These are phyloP conservation scores for Sporothrix globosa DNA, from an alignment of 2,329 filamentous ascomycete genomes.

Conservation along the genomic window DNA sequence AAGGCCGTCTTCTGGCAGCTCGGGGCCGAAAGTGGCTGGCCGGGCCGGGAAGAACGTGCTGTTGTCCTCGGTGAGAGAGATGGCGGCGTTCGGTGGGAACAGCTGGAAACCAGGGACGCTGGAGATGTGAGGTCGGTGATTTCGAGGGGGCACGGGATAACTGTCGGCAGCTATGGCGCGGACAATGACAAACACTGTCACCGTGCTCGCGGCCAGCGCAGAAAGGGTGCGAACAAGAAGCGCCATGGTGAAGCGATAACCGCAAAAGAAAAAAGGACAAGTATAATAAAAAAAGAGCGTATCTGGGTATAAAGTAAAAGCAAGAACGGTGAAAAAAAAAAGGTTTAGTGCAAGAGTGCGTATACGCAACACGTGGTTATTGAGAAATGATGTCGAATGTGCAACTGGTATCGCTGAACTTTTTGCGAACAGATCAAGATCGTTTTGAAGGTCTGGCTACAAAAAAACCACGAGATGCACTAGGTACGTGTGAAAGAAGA, in stretches of 20 bases:
- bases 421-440: not conserved
- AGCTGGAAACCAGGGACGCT: constrained; percentile 63
- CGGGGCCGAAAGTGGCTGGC: constrained; percentile 89
- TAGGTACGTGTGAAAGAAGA: not conserved
- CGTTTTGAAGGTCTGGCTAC: not conserved
- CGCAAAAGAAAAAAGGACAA: not conserved
- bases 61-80: constrained; percentile 96
- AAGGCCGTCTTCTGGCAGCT: constrained; percentile 72
- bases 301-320: not conserved
- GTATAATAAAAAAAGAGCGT: not conserved
- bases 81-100: constrained; percentile 93
- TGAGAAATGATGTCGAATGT: not conserved
- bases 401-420: not conserved
- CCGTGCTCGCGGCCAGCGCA: constrained; percentile 27
- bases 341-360: not conserved
- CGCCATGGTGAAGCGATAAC: constrained; percentile 7
- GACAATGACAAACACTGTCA: constrained; percentile 28
- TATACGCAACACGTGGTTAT: not conserved
- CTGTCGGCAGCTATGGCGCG: constrained; percentile 12
- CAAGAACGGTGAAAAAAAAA: not conserved
- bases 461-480: not conserved
- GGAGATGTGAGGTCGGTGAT: not conserved
- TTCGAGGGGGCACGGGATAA: constrained; percentile 8
- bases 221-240: constrained; percentile 29
- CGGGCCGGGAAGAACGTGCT: constrained; percentile 94